phyloP scores from a whole-genome alignment of 106 monocot genomes.

The Phalaenopsis equestris region DNA sequence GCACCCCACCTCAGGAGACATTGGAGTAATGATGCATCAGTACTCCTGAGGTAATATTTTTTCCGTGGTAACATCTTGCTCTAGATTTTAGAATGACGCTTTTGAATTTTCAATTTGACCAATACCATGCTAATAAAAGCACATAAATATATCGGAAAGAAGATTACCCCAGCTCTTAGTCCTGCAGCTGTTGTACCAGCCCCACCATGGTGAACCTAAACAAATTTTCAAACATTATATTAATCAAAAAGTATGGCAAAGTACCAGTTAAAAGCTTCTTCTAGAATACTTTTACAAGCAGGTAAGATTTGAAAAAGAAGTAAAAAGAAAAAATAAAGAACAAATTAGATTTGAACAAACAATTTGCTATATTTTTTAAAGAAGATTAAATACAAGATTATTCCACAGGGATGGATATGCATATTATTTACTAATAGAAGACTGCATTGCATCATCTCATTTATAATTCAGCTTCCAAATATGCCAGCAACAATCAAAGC shows the following conservation, averaged over 20 bases:
- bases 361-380: not conserved
- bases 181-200: conserved; percentile 95
- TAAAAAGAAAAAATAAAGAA: not conserved
- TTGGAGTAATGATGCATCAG: too few relatives aligned
- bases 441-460: too few relatives aligned
- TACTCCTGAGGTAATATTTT: too few relatives aligned
- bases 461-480: too few relatives aligned
- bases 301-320: not conserved
- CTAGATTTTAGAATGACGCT: not conserved
- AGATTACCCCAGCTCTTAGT: conserved; percentile 79
- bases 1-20: too few relatives aligned
- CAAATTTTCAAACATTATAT: conserved; percentile 1
- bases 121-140: not conserved
- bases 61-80: not conserved
- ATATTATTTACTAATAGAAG: too few relatives aligned
- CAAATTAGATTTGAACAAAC: not conserved
- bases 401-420: not conserved
- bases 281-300: not conserved
- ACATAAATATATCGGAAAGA: not conserved
- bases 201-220: conserved; percentile 94
- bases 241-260: not conserved
- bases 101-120: not conserved
- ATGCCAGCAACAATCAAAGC: too few relatives aligned
- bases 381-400: not conserved
- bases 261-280: not conserved